phyloP scores from a whole-genome alignment of 1,284 basidiomycete species.

The Marasmius tenuissimus region DNA sequence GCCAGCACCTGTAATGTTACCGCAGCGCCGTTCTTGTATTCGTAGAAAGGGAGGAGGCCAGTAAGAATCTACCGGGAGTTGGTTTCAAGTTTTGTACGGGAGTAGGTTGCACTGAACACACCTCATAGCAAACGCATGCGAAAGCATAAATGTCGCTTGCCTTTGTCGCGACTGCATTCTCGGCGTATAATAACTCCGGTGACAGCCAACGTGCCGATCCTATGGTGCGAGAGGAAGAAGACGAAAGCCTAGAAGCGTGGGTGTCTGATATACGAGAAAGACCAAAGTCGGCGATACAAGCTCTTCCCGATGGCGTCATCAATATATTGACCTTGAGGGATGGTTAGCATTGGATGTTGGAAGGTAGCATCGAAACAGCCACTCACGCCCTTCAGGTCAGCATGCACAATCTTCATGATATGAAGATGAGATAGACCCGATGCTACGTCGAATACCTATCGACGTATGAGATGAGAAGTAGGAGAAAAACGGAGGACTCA shows the following conservation, averaged over 20 bases:
- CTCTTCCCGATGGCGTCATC: conserved; percentile 3
- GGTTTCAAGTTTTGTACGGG: background rate
- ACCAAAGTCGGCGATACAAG: conserved; percentile 12
- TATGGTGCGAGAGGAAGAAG: background rate
- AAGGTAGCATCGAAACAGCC: background rate
- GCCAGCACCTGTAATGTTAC: background rate
- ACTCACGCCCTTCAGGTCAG: background rate
- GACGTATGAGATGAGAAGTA: background rate
- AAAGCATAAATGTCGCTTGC: background rate
- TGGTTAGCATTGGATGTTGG: background rate
- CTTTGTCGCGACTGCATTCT: background rate
- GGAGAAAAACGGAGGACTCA: background rate
- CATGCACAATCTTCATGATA: background rate
- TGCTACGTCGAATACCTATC: background rate
- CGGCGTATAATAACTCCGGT: background rate
- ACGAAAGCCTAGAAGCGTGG: background rate
- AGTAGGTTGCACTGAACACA: background rate
- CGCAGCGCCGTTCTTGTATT: background rate
- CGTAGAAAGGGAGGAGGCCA: background rate
- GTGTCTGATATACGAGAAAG: background rate
- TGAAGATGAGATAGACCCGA: background rate
- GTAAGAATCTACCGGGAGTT: background rate
- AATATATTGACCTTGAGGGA: conserved; percentile 7
- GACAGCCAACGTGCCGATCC: background rate
- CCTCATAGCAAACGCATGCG: background rate